phyloP scores from a whole-genome alignment of 805 yeast genomes.

The Candida silvicultrix region DNA sequence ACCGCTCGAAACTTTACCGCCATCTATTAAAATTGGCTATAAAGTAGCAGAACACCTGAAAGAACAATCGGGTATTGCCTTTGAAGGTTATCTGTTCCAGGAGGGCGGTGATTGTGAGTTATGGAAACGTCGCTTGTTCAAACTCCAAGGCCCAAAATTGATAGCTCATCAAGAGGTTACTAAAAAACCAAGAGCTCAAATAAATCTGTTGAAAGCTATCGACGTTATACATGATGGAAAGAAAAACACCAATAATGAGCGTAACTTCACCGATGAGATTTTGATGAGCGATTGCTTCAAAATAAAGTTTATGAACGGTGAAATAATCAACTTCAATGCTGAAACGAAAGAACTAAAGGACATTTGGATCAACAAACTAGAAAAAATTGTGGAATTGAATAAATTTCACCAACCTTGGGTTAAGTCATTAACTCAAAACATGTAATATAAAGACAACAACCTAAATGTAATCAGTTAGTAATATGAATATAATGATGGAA shows the following conservation, averaged over 20 bases:
- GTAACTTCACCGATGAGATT: constrained; percentile 70
- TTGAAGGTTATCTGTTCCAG: constrained; percentile 75
- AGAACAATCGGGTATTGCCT: constrained; percentile 26
- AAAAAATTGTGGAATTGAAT: constrained; percentile 48
- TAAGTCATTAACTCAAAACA: constrained; percentile 28
- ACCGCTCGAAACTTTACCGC: constrained; percentile 58
- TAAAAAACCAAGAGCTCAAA: constrained; percentile 64
- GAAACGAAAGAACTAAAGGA: constrained; percentile 55
- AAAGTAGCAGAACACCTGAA: constrained; percentile 33
- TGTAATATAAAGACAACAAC: neutral
- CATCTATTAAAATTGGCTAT: constrained; percentile 53
- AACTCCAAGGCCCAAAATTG: constrained; percentile 62
- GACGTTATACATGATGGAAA: constrained; percentile 28
- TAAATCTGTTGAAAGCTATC: constrained; percentile 66
- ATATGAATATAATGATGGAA: neutral
- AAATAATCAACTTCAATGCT: constrained; percentile 79
- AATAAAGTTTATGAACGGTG: constrained; percentile 71
- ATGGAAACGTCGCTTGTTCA: constrained; percentile 72
- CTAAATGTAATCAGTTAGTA: neutral
- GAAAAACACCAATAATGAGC: constrained; percentile 25
- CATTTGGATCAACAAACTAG: constrained; percentile 60
- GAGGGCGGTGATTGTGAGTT: constrained; percentile 83
- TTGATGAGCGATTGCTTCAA: constrained; percentile 70
- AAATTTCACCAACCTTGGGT: constrained; percentile 61
- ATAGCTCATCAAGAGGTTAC: constrained; percentile 71